Base-by-base conservation (phyloP, 2,329 filamentous ascomycete genomes). In the Ophiosphaerella korrae region DNA sequence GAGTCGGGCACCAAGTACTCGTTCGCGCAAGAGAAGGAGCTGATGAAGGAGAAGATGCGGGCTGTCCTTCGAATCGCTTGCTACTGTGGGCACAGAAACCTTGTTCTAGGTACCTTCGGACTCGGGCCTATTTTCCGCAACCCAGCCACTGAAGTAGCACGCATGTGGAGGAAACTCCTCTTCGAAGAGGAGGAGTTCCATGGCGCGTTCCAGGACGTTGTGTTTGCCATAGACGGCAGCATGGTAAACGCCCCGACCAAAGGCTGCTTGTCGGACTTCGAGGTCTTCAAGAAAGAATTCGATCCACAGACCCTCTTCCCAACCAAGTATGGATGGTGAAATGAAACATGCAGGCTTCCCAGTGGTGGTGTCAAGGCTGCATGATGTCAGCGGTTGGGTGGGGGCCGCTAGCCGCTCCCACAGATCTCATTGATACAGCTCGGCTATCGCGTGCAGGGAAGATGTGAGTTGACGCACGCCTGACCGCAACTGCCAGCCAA, bases 41-140 rank as follows among this genome's bases (percentile, higher is more conserved):
- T 90, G 69, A 88, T 90, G 74, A 82, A 81, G 63, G 85, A 88
- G 63, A 90, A 91, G 74, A 86, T 92, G 71, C 83, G 85, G 18
- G 83, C 84, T 1, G 85, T 88, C 2, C 81, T 92, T 14, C 82
- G 85, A 40, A 89, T 91, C 55, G 89, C 88, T 56, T 82, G 68
- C 11, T 71, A 72, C 35, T 74, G 70, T 46, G 69, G 71, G 18
- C 68, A 74, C 58, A 60, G 58, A 37, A 74, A 74, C 50, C 58
- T 78, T 29, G 76, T 76, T 53, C 58, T 78, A 39, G 75, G 76
- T 24, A 72, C 75, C 9, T 78, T 78, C 55, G 76, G 76, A 5
- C 68, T 76, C 16, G 76, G 76, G 1, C 75, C 74, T 3, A 72
- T 75, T 21, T 78, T 78, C 61, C 70, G 74, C 38, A 78, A 78